Evolutionary conservation across 495 filamentous ascomycete species (phyloP), one percentile per base, ranked within the genome.

Genomic region (Darksidea phi): DNA sequence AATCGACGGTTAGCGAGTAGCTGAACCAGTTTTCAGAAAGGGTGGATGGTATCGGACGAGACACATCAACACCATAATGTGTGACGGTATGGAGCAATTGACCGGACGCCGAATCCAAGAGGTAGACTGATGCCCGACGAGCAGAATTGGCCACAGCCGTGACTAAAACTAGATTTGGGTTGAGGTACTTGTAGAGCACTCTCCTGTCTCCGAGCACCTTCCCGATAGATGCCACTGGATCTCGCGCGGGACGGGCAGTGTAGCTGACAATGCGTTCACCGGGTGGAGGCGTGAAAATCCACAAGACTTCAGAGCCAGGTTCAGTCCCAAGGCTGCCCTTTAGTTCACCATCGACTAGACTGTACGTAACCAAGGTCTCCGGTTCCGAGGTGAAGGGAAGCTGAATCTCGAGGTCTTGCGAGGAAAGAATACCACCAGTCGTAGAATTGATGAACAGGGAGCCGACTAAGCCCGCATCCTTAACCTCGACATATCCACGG

Each of bases 181-280:
- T 94, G 23, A 99, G 77, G 72, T 97, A 97, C 76, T 99, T 99
- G 82, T 97, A 99, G 59, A 95, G 80, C 41, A 99, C 94, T 0
- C 86, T 87, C 18, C 94, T 86, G 67, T 97, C 86, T 50, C 90
- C 91, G 32, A 97, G 83, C 18, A 96, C 94, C 59, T 89, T 88
- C 46, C 95, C 94, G 57, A 99, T 96, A 0, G 94, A 97, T 10
- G 95, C 93, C 43, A 96, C 86, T 2, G 90, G 90, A 61, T 97
- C 93, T 64, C 94, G 86, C 6, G 79, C 65, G 13, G 90, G 86
- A 28, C 89, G 81, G 24, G 85, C 74, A 13, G 83, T 85, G 26
- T 92, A 79, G 34, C 78, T 75, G 38, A 85, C 75, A 51, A 96
- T 84, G 57, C 77, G 78, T 74, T 96, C 83, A 47, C 84, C 84